Evolutionary conservation across 2,329 filamentous ascomycete genomes (phyloP).

Genomic region (Hypoxylon sp.): DNA sequence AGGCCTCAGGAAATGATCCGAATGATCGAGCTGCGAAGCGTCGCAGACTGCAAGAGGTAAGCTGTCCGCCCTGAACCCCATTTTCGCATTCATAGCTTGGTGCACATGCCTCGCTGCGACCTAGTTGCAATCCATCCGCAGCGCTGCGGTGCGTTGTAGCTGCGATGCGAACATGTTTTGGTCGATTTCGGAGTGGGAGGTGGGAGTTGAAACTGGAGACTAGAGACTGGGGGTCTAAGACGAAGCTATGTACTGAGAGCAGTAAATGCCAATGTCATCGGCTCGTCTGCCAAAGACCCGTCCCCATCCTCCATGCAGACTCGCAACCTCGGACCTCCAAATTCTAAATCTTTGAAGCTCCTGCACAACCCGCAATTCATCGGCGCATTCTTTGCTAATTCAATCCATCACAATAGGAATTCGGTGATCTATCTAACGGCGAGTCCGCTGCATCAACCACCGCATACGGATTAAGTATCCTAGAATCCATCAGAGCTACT

Average conservation of each 20-base stretch:
- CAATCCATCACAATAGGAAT: conserved; percentile 46
- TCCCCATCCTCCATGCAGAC: conserved; percentile 18
- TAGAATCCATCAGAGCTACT: conserved; percentile 78
- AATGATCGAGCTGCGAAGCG: conserved; percentile 65
- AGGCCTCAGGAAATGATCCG: conserved; percentile 51
- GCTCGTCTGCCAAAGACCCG: conserved; percentile 12
- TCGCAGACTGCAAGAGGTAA: conserved; percentile 61
- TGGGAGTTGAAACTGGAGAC: conserved; percentile 18
- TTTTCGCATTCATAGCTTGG: conserved; percentile 32
- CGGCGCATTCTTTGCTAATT: conserved; percentile 21
- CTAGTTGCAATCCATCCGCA: background rate
- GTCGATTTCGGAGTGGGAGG: conserved; percentile 9
- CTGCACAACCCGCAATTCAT: background rate
- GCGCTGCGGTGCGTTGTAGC: conserved; percentile 30
- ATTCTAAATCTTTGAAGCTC: conserved; percentile 17
- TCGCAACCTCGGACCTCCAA: conserved; percentile 26
- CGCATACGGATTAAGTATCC: conserved; percentile 74
- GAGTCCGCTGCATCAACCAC: conserved; percentile 76
- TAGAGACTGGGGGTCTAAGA: conserved; percentile 7
- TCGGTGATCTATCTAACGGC: conserved; percentile 59
- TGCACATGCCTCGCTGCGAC: conserved; percentile 33
- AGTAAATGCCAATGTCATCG: conserved; percentile 36
- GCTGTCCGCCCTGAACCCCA: conserved; percentile 33
- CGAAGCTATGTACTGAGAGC: conserved; percentile 21
- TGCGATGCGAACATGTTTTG: conserved; percentile 26